Conservation (phyloP, 305 asterid genomes). For the Fraxinus paxiana region DNA sequence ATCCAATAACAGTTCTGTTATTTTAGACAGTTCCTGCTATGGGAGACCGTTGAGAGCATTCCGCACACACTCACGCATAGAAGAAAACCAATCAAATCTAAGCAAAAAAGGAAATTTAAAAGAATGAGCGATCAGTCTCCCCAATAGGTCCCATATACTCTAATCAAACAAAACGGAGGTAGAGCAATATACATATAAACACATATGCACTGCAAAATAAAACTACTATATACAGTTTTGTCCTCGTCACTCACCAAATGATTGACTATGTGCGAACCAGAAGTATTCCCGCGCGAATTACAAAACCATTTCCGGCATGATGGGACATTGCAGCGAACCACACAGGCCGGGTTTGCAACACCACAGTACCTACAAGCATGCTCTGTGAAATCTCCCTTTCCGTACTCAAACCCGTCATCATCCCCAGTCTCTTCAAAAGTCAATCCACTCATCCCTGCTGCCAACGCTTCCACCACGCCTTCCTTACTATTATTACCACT, state of each 20-base stretch:
- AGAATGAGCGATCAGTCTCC: neutral
- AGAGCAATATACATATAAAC: neutral
- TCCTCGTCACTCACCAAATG: slow-evolving; percentile 68
- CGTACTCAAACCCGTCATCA: slow-evolving; percentile 80
- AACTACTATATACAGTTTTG: neutral
- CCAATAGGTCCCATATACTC: neutral
- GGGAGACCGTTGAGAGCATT: neutral
- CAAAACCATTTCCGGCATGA: slow-evolving; percentile 98
- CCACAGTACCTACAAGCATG: slow-evolving; percentile 97
- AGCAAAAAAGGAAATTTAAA: neutral
- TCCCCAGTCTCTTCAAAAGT: slow-evolving; percentile 92
- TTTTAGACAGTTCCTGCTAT: neutral
- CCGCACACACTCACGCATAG: neutral
- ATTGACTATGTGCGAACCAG: slow-evolving; percentile 96
- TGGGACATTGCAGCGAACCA: slow-evolving; percentile 91
- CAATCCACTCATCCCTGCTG: slow-evolving; percentile 91
- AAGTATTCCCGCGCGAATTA: slow-evolving; percentile 94
- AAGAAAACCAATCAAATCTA: neutral
- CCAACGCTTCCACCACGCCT: slow-evolving; percentile 86
- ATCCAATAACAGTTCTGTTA: neutral
- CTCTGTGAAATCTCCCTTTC: slow-evolving; percentile 84
- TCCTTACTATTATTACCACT: slow-evolving; percentile 44
- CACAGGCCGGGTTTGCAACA: slow-evolving; percentile 92
- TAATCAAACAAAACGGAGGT: neutral
- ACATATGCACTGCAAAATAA: neutral